Percentiles rank a stretch among this genome's conserved stretches.
Conservation (phyloP, 75 land plant genomes). For the Pinus albicaulis region DNA sequence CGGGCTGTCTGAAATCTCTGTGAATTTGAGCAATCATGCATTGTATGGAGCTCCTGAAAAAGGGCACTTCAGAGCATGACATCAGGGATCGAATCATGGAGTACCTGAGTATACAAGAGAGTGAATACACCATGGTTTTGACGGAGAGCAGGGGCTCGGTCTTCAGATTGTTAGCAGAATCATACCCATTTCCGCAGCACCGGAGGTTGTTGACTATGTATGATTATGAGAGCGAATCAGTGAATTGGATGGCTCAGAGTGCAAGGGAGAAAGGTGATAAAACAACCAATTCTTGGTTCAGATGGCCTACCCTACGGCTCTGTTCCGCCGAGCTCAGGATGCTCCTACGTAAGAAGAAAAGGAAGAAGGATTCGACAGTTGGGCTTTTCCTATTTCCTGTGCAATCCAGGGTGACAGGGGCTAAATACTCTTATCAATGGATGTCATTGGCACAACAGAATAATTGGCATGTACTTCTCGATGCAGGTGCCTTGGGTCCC, state of each 20-base stretch:
- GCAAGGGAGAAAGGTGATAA: conserved; percentile 73
- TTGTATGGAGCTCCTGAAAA: conserved; percentile 70
- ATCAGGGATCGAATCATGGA: conserved; percentile 67
- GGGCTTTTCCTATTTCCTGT: conserved; percentile 88
- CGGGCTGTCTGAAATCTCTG: conserved; percentile 72
- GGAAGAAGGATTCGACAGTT: conserved; percentile 55
- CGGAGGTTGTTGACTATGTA: conserved; percentile 75
- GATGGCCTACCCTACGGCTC: conserved; percentile 69
- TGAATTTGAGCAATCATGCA: conserved; percentile 72
- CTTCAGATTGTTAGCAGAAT: conserved; percentile 70
- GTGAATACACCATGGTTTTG: conserved; percentile 75
- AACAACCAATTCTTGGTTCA: conserved; percentile 53
- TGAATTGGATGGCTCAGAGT: conserved; percentile 69
- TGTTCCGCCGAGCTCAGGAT: conserved; percentile 65
- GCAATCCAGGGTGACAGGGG: conserved; percentile 79
- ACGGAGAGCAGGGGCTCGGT: conserved; percentile 81
- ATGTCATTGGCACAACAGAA: conserved; percentile 85
- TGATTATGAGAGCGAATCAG: conserved; percentile 89
- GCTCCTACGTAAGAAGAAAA: conserved; percentile 53
- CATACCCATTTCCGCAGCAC: conserved; percentile 69
- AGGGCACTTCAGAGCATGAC: conserved; percentile 69
- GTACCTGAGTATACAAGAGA: conserved; percentile 76
- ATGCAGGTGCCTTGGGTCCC: conserved; percentile 85
- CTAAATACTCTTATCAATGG: conserved; percentile 93
- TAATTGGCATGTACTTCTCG: conserved; percentile 88